Conservation (phyloP, 108 stramenopile genomes). For the Stephanodiscus minutulus region DNA sequence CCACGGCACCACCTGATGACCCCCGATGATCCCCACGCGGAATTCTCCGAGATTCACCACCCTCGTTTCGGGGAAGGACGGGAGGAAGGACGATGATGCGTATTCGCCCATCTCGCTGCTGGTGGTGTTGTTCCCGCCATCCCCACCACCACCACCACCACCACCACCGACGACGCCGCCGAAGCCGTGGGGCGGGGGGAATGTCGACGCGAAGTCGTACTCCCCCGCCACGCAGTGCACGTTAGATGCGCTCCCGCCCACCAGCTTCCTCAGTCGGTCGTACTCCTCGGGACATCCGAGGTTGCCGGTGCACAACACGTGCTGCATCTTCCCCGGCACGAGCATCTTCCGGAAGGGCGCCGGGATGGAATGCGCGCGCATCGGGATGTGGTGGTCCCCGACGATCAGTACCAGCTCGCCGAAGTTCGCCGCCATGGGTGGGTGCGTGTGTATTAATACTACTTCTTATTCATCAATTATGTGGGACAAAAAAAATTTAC, state of each 20-base stretch:
- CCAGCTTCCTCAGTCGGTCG: slow-evolving; percentile 83
- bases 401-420: slow-evolving; percentile 91
- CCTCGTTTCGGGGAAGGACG: slow-evolving; percentile 83
- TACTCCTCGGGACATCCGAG: slow-evolving; percentile 82
- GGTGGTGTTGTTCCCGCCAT: background rate
- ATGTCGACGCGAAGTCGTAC: slow-evolving; percentile 67
- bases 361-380: slow-evolving; percentile 86
- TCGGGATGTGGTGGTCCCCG: slow-evolving; percentile 96
- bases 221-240: slow-evolving; percentile 94
- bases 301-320: slow-evolving; percentile 98
- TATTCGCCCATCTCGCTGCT: no score
- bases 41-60: slow-evolving; percentile 92
- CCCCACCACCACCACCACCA: background rate
- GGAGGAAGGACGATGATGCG: slow-evolving; percentile 3
- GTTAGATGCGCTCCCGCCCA: slow-evolving; percentile 77
- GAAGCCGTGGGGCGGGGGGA: no score
- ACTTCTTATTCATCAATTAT: no score
- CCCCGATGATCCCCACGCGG: slow-evolving; percentile 94
- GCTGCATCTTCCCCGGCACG: slow-evolving; percentile 98
- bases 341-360: slow-evolving; percentile 96
- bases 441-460: no score
- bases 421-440: slow-evolving; percentile 84
- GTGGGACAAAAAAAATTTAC: no score
- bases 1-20: slow-evolving; percentile 93
- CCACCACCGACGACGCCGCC: no score